Evolutionary conservation across 192 early-diverging fungal genomes (phyloP), one percentile per base, ranked within the genome.

Genomic region (Bifiguratus adelaidae): DNA sequence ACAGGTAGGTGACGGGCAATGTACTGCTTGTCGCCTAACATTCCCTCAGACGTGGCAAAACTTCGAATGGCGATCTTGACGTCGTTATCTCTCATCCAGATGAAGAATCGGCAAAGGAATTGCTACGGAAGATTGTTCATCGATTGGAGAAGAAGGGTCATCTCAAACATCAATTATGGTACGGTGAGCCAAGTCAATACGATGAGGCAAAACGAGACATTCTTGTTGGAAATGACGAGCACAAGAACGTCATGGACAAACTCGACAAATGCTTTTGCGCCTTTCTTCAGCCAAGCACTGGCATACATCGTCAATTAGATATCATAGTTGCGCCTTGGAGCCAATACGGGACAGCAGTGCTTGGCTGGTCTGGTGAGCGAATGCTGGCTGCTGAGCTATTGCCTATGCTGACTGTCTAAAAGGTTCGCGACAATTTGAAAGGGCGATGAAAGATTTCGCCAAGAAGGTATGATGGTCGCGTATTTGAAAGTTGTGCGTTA

Each of bases 51-150:
- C 25, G 61, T 7, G 61, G 61, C 3, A 63, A 63, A 53, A 36
- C 41, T 34, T 44, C 47, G 11, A 57, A 53, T 35, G 61, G 55
- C 16, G 61, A 63, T 50, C 30, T 63, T 2, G 61, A 63, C 46
- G 22, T 63, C 7, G 26, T 63, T 18, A 26, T 63, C 0, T 43
- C 47, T 5, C 52, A 61, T 41, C 47, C 41, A n/a, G 49, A 44
- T 16, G 44, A 56, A 20, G 22, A 44, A 37, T 8, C 7, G 0
- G 34, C 24, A 3, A 11, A 28, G 36, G 22, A 21, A 6, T 48
- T 63, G 15, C 45, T 63, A 24, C 25, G 44, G 7, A 20, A 34
- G 6, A 19, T 61, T 6, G 23, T 47, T 1, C 38, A 50, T 4
- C 20, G 15, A 12, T 24, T 63, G 2, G 23, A 8, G 12, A n/a